Percentiles rank a stretch among this genome's conserved stretches.
Evolutionary conservation across 2,329 filamentous ascomycete genomes (phyloP).

Genomic region (Coleophoma cylindrospora): DNA sequence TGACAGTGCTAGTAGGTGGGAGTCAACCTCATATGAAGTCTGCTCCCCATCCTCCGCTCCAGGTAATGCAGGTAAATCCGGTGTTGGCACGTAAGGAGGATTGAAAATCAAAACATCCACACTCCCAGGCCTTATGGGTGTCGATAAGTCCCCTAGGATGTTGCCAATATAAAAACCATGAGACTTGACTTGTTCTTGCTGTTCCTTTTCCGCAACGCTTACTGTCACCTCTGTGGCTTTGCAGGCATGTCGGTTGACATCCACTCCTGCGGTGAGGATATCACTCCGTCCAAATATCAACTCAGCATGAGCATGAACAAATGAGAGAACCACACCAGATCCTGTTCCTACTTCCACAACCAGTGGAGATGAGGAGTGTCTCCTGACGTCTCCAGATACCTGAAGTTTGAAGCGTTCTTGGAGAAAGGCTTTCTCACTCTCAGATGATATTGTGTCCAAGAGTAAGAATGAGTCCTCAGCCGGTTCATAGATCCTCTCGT

Average conservation of each 20-base stretch:
- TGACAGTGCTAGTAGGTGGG: slow-evolving; percentile 75
- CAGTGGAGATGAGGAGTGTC: slow-evolving; percentile 44
- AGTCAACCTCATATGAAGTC: slow-evolving; percentile 68
- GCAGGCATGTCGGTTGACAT: slow-evolving; percentile 84
- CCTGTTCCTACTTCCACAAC: slow-evolving; percentile 86
- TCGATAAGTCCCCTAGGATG: slow-evolving; percentile 64
- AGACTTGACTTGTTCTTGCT: slow-evolving; percentile 26
- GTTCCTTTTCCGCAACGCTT: slow-evolving; percentile 35
- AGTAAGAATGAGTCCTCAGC: slow-evolving; percentile 94
- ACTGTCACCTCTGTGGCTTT: slow-evolving; percentile 69
- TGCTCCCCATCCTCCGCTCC: slow-evolving; percentile 19
- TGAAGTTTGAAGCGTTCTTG: slow-evolving; percentile 9
- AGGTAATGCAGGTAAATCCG: slow-evolving; percentile 58
- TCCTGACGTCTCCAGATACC: slow-evolving; percentile 3
- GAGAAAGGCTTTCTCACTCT: slow-evolving; percentile 21
- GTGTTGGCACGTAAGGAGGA: slow-evolving; percentile 91
- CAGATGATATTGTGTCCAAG: slow-evolving; percentile 80
- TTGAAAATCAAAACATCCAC: slow-evolving; percentile 94
- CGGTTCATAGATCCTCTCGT: slow-evolving; percentile 87
- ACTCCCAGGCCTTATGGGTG: slow-evolving; percentile 48
- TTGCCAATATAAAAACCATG: slow-evolving; percentile 57
- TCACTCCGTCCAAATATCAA: slow-evolving; percentile 67
- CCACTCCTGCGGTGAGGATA: slow-evolving; percentile 70
- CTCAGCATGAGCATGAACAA: slow-evolving; percentile 70
- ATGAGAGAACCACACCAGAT: slow-evolving; percentile 90